Conservation (phyloP, 441 rosid genomes). For the Gossypium trilobum region DNA sequence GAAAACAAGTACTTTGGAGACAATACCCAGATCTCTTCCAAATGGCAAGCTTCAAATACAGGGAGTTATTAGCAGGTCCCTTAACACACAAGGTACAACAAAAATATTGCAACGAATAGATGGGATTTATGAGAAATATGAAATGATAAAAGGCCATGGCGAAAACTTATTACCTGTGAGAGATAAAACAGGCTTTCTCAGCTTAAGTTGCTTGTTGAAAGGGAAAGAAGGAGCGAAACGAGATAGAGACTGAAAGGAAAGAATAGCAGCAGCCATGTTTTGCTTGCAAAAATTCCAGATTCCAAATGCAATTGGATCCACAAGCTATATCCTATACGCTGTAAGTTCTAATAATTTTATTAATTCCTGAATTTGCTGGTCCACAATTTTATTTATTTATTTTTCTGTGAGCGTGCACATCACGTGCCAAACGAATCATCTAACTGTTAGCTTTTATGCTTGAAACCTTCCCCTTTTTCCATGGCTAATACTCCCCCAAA, state of each 20-base stretch:
- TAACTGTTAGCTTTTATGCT: neutral
- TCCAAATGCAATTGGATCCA: conserved; percentile 16
- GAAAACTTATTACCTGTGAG: conserved; percentile 30
- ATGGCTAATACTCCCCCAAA: conserved; percentile 26
- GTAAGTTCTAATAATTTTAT: neutral
- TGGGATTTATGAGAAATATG: neutral
- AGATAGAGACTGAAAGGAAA: conserved; percentile 17
- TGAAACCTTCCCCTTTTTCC: conserved; percentile 13
- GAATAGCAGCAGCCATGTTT: conserved; percentile 31
- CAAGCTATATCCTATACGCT: neutral
- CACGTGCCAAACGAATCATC: conserved; percentile 11
- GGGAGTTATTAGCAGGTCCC: neutral
- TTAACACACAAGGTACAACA: neutral
- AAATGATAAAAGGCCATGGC: neutral
- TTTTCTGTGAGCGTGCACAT: conserved; percentile 11
- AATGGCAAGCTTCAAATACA: neutral
- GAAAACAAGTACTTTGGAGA: too few relatives aligned
- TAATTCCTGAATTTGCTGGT: conserved; percentile 4
- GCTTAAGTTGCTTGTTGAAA: conserved; percentile 26
- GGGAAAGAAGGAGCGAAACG: conserved; percentile 15
- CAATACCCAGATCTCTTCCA: neutral
- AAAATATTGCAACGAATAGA: neutral
- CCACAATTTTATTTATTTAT: conserved; percentile 13
- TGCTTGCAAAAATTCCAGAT: conserved; percentile 6
- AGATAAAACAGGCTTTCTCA: conserved; percentile 15